Evolutionary conservation across 441 rosid genomes (phyloP).

Genomic region (Adansonia rubrostipa): DNA sequence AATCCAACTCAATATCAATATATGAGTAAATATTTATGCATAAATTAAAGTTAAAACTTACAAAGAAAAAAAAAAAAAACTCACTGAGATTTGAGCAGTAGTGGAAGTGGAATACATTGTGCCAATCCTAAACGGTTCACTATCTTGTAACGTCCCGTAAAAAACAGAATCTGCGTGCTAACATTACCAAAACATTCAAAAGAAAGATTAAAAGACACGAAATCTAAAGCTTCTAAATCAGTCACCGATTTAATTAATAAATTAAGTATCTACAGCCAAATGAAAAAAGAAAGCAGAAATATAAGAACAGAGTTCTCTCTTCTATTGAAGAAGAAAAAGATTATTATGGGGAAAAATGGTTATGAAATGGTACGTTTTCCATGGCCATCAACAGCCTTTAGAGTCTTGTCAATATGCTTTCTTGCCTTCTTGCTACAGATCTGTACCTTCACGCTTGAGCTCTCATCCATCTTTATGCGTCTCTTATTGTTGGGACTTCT

Average conservation of each 20-base stretch:
- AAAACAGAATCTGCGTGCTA: background rate
- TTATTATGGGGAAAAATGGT: background rate
- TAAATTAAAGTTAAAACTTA: no score
- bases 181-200: background rate
- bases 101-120: background rate
- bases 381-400: slow-evolving; percentile 76
- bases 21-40: no score
- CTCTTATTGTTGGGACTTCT: slow-evolving; percentile 64
- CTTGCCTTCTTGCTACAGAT: slow-evolving; percentile 88
- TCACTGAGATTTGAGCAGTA: no score
- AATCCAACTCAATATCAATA: no score
- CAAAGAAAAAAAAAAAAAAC: no score
- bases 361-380: slow-evolving; percentile 56
- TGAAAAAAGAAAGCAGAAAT: background rate
- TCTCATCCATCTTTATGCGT: slow-evolving; percentile 84
- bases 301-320: background rate
- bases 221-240: background rate
- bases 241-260: background rate
- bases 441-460: slow-evolving; percentile 85
- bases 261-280: background rate
- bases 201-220: background rate
- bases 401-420: slow-evolving; percentile 74
- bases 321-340: no score
- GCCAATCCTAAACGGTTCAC: slow-evolving; percentile 43
- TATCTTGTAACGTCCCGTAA: background rate